Evolutionary conservation across 768 basidiomycete genomes (phyloP), one percentile per base, ranked within the genome.

Genomic region (Trametes villosa): DNA sequence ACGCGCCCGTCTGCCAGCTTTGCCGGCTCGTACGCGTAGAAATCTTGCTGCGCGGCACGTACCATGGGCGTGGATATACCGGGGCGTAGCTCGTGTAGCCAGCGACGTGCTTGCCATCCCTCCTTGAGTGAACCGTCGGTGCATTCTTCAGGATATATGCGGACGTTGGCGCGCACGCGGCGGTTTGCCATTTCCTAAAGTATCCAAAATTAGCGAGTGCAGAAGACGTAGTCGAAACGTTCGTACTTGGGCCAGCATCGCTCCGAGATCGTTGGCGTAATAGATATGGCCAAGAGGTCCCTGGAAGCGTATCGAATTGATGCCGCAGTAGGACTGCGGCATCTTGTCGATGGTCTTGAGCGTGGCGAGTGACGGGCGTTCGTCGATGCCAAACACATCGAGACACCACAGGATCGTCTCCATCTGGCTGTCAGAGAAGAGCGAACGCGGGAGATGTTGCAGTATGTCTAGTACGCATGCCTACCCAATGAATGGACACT

Each of bases 181-280:
- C 59, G 63, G 29, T 64, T 64, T 3, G 53, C 38, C 53, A 64
- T 57, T 31, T 64, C 63, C 63, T 64, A 31, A 31, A 38, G 4
- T 22, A 31, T 7, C 22, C 26, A 46, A 29, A 17, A 24, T 20
- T 24, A 47, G 26, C 30, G 20, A 11, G 18, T 24, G 30, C 18
- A 20, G 18, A 2, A 18, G 17, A 31, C 29, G 2, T 27, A 24
- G 9, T 9, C 6, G 22, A 24, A 9, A 9, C 9, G 22, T n/a
- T 47, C 20, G 6, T 27, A 63, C 61, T 40, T 63, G 61, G 1
- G 48, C 49, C 27, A 63, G 18, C 8, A 63, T 63, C 7, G 44
- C 46, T 3, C 18, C 18, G 13, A 56, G 41, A n/a, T 51, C 53
- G 34, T 56, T 62, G 15, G 48, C 49, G 13, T 45, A 49, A 33